phyloP scores from a whole-genome alignment of 1,284 basidiomycete species.

The Tremellales sp. region DNA sequence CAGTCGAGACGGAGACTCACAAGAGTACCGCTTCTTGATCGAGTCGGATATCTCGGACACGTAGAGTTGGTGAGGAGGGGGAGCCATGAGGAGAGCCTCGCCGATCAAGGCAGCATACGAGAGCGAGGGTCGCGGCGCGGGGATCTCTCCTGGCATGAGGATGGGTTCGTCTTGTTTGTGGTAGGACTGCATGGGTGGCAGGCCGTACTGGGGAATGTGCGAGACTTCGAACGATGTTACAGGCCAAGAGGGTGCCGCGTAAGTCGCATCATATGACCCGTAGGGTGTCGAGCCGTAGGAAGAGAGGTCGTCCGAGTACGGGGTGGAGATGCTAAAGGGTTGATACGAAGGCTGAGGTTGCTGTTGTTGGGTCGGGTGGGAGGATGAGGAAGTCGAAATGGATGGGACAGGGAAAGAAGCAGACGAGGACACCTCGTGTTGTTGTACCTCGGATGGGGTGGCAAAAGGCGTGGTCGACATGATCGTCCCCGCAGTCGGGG shows the following conservation, averaged over 20 bases:
- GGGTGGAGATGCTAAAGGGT: no score
- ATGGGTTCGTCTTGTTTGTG: conserved; percentile 38
- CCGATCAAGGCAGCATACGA: conserved; percentile 48
- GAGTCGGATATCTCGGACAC: conserved; percentile 46
- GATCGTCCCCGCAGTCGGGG: background rate
- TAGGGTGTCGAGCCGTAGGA: background rate
- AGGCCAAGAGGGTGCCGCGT: background rate
- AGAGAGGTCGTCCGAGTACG: conserved; percentile 2
- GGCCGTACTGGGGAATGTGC: background rate
- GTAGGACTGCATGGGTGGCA: conserved; percentile 16
- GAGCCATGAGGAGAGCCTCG: conserved; percentile 39
- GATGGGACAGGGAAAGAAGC: background rate
- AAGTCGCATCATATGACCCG: background rate
- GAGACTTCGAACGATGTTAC: background rate
- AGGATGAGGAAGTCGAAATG: background rate
- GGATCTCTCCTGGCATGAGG: conserved; percentile 39
- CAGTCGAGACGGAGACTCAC: conserved; percentile 29
- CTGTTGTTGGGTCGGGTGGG: background rate
- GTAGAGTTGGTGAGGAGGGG: conserved; percentile 44
- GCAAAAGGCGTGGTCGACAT: background rate
- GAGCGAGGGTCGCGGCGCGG: conserved; percentile 38
- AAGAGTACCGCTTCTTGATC: conserved; percentile 42
- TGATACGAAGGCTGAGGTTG: no score
- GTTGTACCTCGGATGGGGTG: background rate
- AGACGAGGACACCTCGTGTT: background rate